Evolutionary conservation across 345 rosid genomes (phyloP), one percentile per base, ranked within the genome.

Genomic region (Arabis hirsuta): DNA sequence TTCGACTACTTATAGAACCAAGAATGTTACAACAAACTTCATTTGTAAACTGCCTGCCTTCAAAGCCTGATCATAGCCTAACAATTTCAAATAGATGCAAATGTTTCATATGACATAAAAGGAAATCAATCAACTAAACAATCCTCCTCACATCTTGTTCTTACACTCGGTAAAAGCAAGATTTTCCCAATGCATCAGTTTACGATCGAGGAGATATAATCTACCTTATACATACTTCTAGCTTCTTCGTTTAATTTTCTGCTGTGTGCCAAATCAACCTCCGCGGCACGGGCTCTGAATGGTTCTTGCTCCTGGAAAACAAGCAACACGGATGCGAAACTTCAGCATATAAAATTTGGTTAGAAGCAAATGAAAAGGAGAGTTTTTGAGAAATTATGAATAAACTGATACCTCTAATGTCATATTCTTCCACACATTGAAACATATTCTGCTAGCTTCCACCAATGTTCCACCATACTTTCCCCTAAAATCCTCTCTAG

Each of bases 361-460:
- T 20, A 16, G 12, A 54, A 47, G 2, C 22, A 22, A 22, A 59
- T 22, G 7, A 9, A 5, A 4, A 6, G 0, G 3, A 45, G 0
- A 26, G 1, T 19, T 22, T 42, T 31, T 13, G 4, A 45, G 36
- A 38, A 39, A 16, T 0, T 45, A 6, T 12, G 14, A 48, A 1
- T 19, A 12, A 38, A 38, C 19, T 61, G 6, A 55, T 81, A 92
- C 98, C 96, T 84, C 73, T 10, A 48, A 7, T 6, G 87, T 71
- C 96, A 90, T 86, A 45, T 63, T 82, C 83, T 84, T 87, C 96
- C 98, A 92, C 20, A 45, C 68, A 43, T 80, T 78, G 45, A 90
- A 88, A 63, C 89, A 93, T 72, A 72, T 67, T 58, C 79, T 52
- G 36, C 86, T 87, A 43, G 81, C 72, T 26, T 84, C 87, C 73